A percentile compares a stretch with the other conserved stretches of the same genome.
Conservation (phyloP, 148 eudicot genomes). For the Vaccinium myrtillus region DNA sequence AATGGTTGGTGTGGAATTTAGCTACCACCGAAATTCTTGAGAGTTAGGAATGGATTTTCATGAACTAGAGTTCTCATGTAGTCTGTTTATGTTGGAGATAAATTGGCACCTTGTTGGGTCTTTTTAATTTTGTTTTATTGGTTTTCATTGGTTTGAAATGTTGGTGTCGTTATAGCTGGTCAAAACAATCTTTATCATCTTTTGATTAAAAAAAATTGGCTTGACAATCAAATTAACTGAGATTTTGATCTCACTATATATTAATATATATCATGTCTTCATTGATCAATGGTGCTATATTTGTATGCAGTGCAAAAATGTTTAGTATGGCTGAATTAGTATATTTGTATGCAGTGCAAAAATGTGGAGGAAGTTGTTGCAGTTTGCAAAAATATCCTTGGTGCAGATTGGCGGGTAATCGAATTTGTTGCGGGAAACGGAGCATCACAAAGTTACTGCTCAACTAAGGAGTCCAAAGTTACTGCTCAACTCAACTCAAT, state of each 20-base stretch:
- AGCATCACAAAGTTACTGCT: too few relatives aligned
- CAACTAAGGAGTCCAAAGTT: too few relatives aligned
- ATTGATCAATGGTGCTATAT: background rate
- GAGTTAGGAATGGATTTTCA: background rate
- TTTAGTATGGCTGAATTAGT: background rate
- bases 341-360: constrained; percentile 63
- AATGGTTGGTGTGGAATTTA: background rate
- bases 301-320: too few relatives aligned
- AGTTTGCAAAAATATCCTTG: too few relatives aligned
- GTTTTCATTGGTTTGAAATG: background rate
- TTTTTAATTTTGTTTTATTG: background rate
- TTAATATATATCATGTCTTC: background rate
- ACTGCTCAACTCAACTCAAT: too few relatives aligned
- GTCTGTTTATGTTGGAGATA: background rate
- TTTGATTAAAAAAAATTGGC: too few relatives aligned
- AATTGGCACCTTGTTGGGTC: background rate
- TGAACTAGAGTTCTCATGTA: background rate
- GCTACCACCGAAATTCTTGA: background rate
- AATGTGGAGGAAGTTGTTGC: constrained; percentile 93
- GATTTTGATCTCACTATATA: background rate
- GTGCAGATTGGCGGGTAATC: too few relatives aligned
- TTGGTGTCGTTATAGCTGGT: constrained; percentile 1
- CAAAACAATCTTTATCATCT: too few relatives aligned
- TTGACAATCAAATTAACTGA: background rate
- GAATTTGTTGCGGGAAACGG: too few relatives aligned